A percentile compares a stretch with the other conserved stretches of the same genome.
Conservation (phyloP, 805 yeast genomes). For the Barnettozyma populi region DNA sequence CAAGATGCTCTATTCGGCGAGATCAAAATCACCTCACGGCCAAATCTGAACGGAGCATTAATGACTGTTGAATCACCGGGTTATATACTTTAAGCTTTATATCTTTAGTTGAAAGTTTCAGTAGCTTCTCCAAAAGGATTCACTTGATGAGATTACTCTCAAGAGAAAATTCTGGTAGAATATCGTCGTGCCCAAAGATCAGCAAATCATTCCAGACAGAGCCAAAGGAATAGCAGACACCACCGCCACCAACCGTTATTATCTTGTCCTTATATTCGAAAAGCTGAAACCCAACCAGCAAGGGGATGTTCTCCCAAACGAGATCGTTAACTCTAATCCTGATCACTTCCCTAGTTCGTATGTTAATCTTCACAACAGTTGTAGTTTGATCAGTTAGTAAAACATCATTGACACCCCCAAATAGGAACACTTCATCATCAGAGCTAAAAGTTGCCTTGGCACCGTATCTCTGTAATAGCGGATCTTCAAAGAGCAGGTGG, state of each 20-base stretch:
- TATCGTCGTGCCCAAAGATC: constrained; percentile 7
- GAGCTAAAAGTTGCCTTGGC: constrained; percentile 31
- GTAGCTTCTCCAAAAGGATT: no score
- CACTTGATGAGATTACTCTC: neutral
- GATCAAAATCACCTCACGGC: constrained; percentile 21
- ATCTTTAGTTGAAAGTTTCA: neutral
- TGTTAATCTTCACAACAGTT: constrained; percentile 34
- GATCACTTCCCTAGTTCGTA: constrained; percentile 15
- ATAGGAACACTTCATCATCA: constrained; percentile 35
- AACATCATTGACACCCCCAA: constrained; percentile 53
- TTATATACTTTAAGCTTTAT: neutral
- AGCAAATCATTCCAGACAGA: constrained; percentile 38
- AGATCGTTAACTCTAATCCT: constrained; percentile 28
- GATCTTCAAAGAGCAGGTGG: constrained; percentile 19
- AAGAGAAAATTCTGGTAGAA: neutral
- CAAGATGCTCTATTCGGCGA: constrained; percentile 60
- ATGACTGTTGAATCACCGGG: no score
- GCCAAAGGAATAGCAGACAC: constrained; percentile 80
- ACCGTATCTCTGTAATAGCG: constrained; percentile 45
- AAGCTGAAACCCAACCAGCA: constrained; percentile 51
- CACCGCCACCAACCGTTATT: constrained; percentile 59
- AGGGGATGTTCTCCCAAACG: constrained; percentile 38
- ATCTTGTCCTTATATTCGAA: constrained; percentile 21
- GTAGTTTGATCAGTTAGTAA: constrained; percentile 29
- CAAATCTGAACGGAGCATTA: constrained; percentile 5